Evolutionary conservation across 2,329 filamentous ascomycete species (phyloP).

Genomic region (Bipolaris sorokiniana): DNA sequence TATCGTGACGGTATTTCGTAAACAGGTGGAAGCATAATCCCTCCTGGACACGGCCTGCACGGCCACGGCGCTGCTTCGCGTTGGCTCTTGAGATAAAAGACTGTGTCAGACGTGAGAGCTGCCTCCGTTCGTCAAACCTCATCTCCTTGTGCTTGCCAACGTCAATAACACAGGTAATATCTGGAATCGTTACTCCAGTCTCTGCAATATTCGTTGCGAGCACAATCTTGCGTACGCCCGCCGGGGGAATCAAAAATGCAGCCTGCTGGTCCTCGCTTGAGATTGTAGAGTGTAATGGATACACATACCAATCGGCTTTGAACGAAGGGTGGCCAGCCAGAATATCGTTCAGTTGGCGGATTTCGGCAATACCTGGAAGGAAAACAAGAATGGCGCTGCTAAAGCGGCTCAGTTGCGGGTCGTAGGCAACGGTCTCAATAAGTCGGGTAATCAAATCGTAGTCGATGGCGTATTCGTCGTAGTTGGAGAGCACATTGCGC

Average conservation of each 20-base stretch:
- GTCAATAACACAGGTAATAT: slow-evolving; percentile 96
- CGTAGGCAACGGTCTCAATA: slow-evolving; percentile 74
- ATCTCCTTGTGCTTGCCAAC: slow-evolving; percentile 97
- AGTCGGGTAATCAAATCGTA: slow-evolving; percentile 84
- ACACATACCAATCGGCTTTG: slow-evolving; percentile 78
- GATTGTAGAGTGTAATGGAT: slow-evolving; percentile 91
- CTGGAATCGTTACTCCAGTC: slow-evolving; percentile 97
- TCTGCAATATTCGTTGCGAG: slow-evolving; percentile 98
- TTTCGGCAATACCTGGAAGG: slow-evolving; percentile 91
- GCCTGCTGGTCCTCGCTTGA: slow-evolving; percentile 95
- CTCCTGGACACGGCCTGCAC: slow-evolving; percentile 93
- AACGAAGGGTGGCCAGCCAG: slow-evolving; percentile 79
- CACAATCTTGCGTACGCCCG: slow-evolving; percentile 87
- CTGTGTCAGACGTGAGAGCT: slow-evolving; percentile 88
- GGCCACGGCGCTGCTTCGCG: slow-evolving; percentile 90
- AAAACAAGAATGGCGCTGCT: slow-evolving; percentile 96
- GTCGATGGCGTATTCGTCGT: slow-evolving; percentile 92
- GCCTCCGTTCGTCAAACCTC: slow-evolving; percentile 91
- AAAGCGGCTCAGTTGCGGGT: slow-evolving; percentile 69
- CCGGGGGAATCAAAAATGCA: slow-evolving; percentile 84
- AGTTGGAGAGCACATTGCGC: slow-evolving; percentile 72
- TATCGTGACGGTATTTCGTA: slow-evolving; percentile 86
- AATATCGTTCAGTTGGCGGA: slow-evolving; percentile 85
- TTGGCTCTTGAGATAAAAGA: slow-evolving; percentile 96
- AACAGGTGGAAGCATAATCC: slow-evolving; percentile 96